These are phyloP conservation scores for Monosporascus sp. DNA, from an alignment of 2,329 filamentous ascomycete genomes.

Conservation along the genomic window DNA sequence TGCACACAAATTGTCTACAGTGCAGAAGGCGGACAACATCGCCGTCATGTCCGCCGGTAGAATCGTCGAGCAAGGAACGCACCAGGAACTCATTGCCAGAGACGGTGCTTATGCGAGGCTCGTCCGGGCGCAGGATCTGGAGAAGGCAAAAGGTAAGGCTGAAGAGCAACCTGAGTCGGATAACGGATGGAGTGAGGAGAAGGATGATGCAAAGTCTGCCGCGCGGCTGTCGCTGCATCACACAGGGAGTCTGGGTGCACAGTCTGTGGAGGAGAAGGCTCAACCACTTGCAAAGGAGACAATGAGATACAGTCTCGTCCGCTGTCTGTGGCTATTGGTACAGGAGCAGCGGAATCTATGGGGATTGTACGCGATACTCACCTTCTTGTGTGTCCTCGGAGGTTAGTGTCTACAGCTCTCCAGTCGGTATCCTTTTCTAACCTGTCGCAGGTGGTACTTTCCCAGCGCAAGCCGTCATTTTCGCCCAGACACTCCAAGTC, in stretches of 20 bases:
- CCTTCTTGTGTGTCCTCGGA: too few relatives aligned
- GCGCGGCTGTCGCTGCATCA: conserved; percentile 28
- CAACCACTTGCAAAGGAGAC: too few relatives aligned
- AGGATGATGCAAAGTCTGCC: too few relatives aligned
- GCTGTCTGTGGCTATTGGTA: too few relatives aligned
- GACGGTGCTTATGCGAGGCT: conserved; percentile 68
- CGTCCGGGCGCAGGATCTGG: conserved; percentile 67
- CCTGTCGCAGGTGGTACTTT: too few relatives aligned
- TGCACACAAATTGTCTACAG: conserved; percentile 80
- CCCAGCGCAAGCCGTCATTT: too few relatives aligned
- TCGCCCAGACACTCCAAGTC: too few relatives aligned
- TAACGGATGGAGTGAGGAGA: not conserved
- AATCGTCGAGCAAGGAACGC: conserved; percentile 76
- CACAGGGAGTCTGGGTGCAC: conserved; percentile 50
- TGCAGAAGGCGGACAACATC: conserved; percentile 86
- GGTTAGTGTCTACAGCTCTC: too few relatives aligned
- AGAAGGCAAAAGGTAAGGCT: not conserved
- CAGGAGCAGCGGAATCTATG: too few relatives aligned
- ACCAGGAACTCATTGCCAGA: conserved; percentile 60
- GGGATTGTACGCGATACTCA: too few relatives aligned
- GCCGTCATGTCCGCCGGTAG: conserved; percentile 85
- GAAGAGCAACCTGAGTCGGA: not conserved
- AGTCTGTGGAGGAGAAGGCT: conserved; percentile 29
- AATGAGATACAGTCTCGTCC: too few relatives aligned
- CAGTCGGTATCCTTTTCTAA: too few relatives aligned